Evolutionary conservation across 306 rosid species (phyloP), one percentile per base, ranked within the genome.

Genomic region (Fragaria vesca): DNA sequence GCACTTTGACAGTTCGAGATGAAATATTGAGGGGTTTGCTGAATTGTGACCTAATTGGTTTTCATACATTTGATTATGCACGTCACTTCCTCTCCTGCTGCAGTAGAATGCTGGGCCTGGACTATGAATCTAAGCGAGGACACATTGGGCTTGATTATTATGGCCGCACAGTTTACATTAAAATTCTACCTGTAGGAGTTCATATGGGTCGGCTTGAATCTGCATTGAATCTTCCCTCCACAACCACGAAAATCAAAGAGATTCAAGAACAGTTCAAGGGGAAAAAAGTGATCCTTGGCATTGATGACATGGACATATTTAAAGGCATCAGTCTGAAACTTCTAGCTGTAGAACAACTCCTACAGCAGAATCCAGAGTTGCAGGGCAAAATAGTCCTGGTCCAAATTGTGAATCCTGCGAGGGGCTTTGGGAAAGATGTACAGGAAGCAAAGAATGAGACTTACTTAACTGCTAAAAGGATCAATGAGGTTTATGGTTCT

Each of bases 61-160:
- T 93, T 75, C 98, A 91, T 79, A 93, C 95, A 30, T 93, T 91
- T 82, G 97, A 93, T 76, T 91, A 93, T 81, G 97, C 97, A 1
- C 95, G 97, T 1, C 97, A 91, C 86, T 93, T 93, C 84, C 95
- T 91, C 73, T 91, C 98, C 26, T 93, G 98, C 81, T 93, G 98
- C 84, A 93, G 97, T 65, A 90, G 97, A 89, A 93, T 93, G 97
- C 83, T 93, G 38, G 97, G 97, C 62, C 87, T 93, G 75, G 93
- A 88, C 82, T 93, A 93, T 81, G 94, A 93, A 80, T 93, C 96
- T 26, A 93, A 93, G 84, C 84, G 97, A n/a, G 97, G 97, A 34
- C 89, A 93, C 81, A 91, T 93, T 66, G 97, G 97, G 72, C 87
- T 93, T 57, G 97, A 93, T 76, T 91, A 93, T 86, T 93, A 70